These are phyloP conservation scores for Phytophthora citrophthora DNA, from an alignment of 352 stramenopile species.

Conservation along the genomic window DNA sequence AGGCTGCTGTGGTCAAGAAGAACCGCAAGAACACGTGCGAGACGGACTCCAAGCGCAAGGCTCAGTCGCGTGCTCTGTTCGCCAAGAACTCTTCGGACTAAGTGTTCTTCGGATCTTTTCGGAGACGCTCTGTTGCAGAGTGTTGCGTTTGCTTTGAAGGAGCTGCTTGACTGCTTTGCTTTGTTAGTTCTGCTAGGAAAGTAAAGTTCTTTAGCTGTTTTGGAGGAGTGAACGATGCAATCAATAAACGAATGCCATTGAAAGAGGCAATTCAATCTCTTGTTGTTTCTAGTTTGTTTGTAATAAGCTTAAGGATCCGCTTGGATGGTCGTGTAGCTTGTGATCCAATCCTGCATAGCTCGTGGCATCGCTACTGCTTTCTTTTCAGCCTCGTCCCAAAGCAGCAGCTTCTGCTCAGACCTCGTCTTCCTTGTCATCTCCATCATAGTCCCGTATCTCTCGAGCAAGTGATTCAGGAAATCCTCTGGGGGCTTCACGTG, in stretches of 20 bases:
- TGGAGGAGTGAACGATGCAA: constrained; percentile 4
- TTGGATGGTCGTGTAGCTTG: constrained; percentile 59
- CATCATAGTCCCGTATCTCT: constrained; percentile 39
- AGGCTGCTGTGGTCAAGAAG: constrained; percentile 77
- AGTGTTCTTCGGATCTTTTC: constrained; percentile 15
- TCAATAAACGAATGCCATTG: constrained; percentile 27
- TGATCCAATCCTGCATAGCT: constrained; percentile 77
- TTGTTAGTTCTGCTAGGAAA: constrained; percentile 9
- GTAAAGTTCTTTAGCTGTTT: constrained; percentile 9
- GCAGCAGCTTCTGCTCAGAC: constrained; percentile 37
- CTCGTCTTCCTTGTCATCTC: constrained; percentile 35
- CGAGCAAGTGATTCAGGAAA: constrained; percentile 64
- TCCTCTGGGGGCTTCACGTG: constrained; percentile 63
- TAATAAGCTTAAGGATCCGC: constrained; percentile 1
- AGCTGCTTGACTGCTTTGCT: constrained; percentile 11
- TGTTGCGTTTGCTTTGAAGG: constrained; percentile 11
- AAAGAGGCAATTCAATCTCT: constrained; percentile 20
- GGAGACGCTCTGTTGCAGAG: constrained; percentile 5
- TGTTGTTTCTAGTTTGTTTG: too few species aligned
- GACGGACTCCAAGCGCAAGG: constrained; percentile 73
- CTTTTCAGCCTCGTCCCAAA: constrained; percentile 61
- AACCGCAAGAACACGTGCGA: constrained; percentile 90
- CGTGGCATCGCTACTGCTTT: constrained; percentile 48
- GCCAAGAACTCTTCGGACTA: constrained; percentile 86
- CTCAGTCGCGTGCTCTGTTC: constrained; percentile 80